Conservation (phyloP, 306 rosid species). For the Lathyrus tuberosus region DNA sequence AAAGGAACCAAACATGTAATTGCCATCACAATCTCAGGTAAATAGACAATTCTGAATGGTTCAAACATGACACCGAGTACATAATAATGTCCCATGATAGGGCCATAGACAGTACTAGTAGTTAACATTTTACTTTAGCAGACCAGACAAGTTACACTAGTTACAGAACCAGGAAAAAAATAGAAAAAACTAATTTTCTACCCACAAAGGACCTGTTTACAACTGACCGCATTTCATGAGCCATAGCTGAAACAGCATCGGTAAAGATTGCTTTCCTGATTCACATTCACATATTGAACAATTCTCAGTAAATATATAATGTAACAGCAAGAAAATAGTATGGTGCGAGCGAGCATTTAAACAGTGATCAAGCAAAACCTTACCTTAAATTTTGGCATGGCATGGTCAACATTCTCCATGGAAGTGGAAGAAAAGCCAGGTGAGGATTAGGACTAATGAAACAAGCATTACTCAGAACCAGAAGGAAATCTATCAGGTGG, state of each 20-base stretch:
- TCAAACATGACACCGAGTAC: not conserved
- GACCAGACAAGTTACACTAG: conserved; percentile 31
- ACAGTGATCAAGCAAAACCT: not conserved
- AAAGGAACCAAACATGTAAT: not conserved
- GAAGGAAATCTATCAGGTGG: conserved; percentile 20
- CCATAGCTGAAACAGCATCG: conserved; percentile 21
- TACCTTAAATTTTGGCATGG: conserved; percentile 56
- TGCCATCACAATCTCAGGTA: not conserved
- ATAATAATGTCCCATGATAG: too few relatives aligned
- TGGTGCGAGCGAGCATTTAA: not conserved
- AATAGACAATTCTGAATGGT: not conserved
- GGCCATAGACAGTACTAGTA: conserved; percentile 5
- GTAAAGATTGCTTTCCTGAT: conserved; percentile 49
- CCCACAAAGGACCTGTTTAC: conserved; percentile 16
- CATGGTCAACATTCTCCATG: conserved; percentile 50
- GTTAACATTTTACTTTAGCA: conserved; percentile 30
- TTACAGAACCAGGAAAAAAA: conserved; percentile 31
- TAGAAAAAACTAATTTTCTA: not conserved
- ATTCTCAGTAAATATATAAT: conserved; percentile 13
- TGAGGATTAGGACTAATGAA: conserved; percentile 37
- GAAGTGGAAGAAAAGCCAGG: conserved; percentile 39
- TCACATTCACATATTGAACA: conserved; percentile 38
- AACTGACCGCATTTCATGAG: conserved; percentile 24
- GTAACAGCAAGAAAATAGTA: conserved; percentile 1
- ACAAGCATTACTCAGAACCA: conserved; percentile 32